Evolutionary conservation across 140 eudicot species (phyloP).

Genomic region (Senecio squalidus): DNA sequence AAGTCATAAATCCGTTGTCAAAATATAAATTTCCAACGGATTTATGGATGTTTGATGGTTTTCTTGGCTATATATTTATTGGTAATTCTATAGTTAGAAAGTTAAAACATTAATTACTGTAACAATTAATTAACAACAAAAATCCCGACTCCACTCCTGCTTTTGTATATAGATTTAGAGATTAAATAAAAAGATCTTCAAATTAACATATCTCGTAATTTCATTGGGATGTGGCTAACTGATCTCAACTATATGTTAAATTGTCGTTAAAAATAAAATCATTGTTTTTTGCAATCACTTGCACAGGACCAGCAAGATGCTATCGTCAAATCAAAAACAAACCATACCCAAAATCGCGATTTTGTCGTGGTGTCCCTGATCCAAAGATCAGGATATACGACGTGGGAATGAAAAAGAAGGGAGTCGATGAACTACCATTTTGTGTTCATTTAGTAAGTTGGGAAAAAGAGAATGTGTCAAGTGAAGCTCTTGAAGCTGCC

Average conservation of each 20-base stretch:
- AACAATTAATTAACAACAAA: no score
- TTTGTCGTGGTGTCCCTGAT: constrained; percentile 43
- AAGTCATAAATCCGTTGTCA: no score
- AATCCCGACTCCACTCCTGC: no score
- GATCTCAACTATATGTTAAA: background rate
- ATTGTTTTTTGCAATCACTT: background rate
- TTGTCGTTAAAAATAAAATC: background rate
- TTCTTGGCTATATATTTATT: no score
- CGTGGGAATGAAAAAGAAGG: constrained; percentile 54
- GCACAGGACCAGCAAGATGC: constrained; percentile 40
- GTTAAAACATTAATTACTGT: no score
- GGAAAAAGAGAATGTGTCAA: constrained; percentile 44
- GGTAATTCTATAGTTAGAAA: no score
- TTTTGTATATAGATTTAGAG: no score
- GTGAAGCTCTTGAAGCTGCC: constrained; percentile 44
- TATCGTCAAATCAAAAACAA: constrained; percentile 46
- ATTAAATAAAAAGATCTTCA: no score
- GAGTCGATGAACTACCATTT: constrained; percentile 57
- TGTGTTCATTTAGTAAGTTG: constrained; percentile 61
- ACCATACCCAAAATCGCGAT: constrained; percentile 41
- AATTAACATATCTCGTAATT: no score
- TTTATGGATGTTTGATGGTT: no score
- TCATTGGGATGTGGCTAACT: no score
- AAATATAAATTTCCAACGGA: no score
- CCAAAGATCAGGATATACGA: constrained; percentile 54